Evolutionary conservation across 2,329 filamentous ascomycete genomes (phyloP).

Genomic region (Calycina herbarum): DNA sequence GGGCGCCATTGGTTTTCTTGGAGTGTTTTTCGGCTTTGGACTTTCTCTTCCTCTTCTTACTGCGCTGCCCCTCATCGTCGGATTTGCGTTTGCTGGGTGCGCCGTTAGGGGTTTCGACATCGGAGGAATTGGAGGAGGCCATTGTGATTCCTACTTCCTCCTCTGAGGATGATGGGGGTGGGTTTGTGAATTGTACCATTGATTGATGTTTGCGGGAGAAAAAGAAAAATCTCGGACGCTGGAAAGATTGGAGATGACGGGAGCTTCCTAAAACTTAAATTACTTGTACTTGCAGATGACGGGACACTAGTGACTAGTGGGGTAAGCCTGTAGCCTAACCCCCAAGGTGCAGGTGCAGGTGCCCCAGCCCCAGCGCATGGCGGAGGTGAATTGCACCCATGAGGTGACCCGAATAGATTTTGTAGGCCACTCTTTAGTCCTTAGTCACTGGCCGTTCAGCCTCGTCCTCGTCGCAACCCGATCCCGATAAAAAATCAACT

Average conservation of each 20-base stretch:
- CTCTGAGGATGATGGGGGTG: slow-evolving; percentile 10
- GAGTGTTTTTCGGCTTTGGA: slow-evolving; percentile 26
- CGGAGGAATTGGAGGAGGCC: slow-evolving; percentile 17
- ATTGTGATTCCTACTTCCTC: slow-evolving; percentile 15
- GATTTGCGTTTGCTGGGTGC: slow-evolving; percentile 22
- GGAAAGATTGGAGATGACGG: background rate
- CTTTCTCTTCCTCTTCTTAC: slow-evolving; percentile 33
- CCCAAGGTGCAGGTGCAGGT: background rate
- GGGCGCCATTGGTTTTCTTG: slow-evolving; percentile 29
- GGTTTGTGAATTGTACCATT: slow-evolving; percentile 32
- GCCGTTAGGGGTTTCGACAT: slow-evolving; percentile 18
- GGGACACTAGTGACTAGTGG: background rate
- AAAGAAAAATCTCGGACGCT: background rate
- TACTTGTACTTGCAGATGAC: background rate
- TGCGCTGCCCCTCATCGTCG: slow-evolving; percentile 19
- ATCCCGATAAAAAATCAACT: too few relatives aligned
- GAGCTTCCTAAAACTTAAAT: background rate
- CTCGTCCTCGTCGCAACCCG: background rate
- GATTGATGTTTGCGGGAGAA: background rate
- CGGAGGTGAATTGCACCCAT: background rate
- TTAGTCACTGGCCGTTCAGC: background rate
- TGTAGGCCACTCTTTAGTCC: background rate
- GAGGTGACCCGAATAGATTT: background rate
- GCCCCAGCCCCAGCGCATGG: too few relatives aligned
- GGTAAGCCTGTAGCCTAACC: background rate